Evolutionary conservation across 2,329 filamentous ascomycete species (phyloP).

Genomic region (Cordyceps fumosorosea): DNA sequence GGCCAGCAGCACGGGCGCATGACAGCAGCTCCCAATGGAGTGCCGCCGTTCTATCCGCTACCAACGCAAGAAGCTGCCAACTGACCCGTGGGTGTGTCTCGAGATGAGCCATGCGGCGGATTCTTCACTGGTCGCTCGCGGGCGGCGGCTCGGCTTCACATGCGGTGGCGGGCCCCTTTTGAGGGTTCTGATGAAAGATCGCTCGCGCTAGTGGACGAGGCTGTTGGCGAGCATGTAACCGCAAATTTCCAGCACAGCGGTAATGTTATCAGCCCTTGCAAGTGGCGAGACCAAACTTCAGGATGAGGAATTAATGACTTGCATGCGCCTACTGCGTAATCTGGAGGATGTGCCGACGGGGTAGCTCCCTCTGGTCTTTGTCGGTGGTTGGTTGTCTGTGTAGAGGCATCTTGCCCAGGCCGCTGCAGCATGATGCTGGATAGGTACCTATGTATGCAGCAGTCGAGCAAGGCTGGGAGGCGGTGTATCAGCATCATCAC

Average conservation of each 20-base stretch:
- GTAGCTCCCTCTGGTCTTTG: neutral
- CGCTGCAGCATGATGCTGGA: too few species aligned
- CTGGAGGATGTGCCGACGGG: neutral
- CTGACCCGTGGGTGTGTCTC: neutral
- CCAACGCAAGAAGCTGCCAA: neutral
- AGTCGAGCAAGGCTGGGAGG: neutral
- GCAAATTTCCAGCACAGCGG: neutral
- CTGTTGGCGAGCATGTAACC: neutral
- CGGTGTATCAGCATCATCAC: conserved; percentile 2
- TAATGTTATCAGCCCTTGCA: neutral
- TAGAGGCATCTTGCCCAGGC: neutral
- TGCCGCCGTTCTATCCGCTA: neutral
- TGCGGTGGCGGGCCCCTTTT: neutral
- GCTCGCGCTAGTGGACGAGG: neutral
- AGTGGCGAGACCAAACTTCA: neutral
- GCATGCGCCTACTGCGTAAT: neutral
- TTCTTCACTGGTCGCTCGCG: neutral
- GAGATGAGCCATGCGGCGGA: neutral
- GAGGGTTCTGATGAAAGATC: neutral
- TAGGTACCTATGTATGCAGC: too few species aligned
- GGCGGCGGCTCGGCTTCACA: conserved; percentile 11
- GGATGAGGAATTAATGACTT: neutral
- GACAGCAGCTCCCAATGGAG: neutral
- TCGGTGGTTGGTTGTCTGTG: neutral
- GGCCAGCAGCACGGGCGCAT: neutral